Evolutionary conservation across 1,284 basidiomycete genomes (phyloP), one percentile per base, ranked within the genome.

Genomic region (Porodaedalea pini): DNA sequence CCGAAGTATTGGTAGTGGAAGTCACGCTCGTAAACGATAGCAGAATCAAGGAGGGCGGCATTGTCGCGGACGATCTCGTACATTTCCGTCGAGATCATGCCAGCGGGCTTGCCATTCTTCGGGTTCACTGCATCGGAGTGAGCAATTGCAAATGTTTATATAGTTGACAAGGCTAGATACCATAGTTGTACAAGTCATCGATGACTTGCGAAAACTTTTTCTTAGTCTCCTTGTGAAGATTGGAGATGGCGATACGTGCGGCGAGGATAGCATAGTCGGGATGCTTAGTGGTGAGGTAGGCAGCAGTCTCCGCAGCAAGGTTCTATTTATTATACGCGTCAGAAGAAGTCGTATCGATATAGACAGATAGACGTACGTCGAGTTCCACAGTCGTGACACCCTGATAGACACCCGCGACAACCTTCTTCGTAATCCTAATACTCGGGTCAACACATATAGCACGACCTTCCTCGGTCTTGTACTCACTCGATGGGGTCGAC

Each of bases 171-270:
- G 36, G 36, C 7, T 19, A 70, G 82, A 21, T 64, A 93, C 92
- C 78, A 78, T 96, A 98, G 56, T 84, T 78, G 73, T 97, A 94
- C 52, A 99, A 77, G 70, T 98, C 94, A 63, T 85, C 83, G 67
- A 99, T 82, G 62, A 98, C 95, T 64, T 88, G 82, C 13, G 92
- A 94, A 71, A 99, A 99, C 66, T 78, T 90, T 80, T 99, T 99
- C 77, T 94, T 96, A 34, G 97, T 99, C 77, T 99, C 96, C 72
- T 99, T 99, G 83, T 99, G 97, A 19, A 99, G 77, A 74, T 99
- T 99, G 61, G 94, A 97, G 69, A 99, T 96, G 61, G 96, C 96
- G 57, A 99, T 98, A 64, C 97, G 92, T 13, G 97, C 97, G 10
- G 97, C 97, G 59, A 99, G 90, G 61, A 99, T 89, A 29, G 97